Evolutionary conservation across 139 green algal genomes (phyloP).

Genomic region (Chara braunii): DNA sequence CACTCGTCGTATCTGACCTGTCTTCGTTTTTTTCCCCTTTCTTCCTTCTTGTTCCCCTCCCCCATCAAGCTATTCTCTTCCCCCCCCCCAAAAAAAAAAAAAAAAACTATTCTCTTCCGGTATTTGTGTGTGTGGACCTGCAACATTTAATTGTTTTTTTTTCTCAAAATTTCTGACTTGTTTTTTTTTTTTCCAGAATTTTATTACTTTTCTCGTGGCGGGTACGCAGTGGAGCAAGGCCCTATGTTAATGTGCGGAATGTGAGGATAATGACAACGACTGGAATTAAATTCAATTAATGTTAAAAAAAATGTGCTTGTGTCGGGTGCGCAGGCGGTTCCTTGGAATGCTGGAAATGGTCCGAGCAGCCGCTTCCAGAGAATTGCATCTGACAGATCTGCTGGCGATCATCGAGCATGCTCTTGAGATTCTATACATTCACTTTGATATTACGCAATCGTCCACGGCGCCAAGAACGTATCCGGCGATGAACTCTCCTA

Average conservation of each 20-base stretch:
- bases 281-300: background rate
- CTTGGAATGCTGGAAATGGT: constrained; percentile 13
- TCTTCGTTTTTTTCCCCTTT: no score
- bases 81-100: no score
- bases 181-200: background rate
- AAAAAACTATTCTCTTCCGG: no score
- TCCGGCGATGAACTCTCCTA: background rate
- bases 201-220: background rate
- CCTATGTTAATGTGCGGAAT: background rate
- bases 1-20: no score
- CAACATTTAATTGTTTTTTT: no score
- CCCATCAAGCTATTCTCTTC: no score
- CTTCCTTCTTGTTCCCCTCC: no score
- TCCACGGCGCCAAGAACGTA: background rate
- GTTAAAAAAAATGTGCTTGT: constrained; percentile 1
- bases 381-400: constrained; percentile 1
- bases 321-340: constrained; percentile 10
- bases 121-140: no score
- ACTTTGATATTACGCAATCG: constrained; percentile 14
- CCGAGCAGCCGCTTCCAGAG: background rate
- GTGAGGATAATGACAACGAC: background rate
- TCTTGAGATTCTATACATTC: constrained; percentile 21
- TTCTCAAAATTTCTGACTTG: background rate
- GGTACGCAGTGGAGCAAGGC: background rate
- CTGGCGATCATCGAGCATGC: constrained; percentile 21